Percentiles rank a stretch among this genome's conserved stretches.
Evolutionary conservation across 176 grass and related monocot species (phyloP).

Genomic region (Cenchrus fungigraminus): DNA sequence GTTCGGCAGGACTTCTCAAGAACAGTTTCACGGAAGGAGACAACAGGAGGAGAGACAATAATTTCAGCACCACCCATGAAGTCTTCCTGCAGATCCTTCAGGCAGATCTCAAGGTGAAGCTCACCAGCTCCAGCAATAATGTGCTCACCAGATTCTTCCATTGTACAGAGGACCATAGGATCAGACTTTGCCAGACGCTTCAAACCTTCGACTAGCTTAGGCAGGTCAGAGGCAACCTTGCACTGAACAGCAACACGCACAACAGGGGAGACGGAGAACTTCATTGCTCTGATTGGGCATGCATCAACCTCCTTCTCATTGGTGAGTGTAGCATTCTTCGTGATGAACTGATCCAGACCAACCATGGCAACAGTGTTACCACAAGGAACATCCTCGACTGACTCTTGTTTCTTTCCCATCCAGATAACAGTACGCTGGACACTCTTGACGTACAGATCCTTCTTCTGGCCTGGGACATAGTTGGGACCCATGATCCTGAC

Average conservation of each 20-base stretch:
- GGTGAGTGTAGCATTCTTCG: constrained; percentile 74
- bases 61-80: constrained; percentile 82
- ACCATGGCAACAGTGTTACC: constrained; percentile 85
- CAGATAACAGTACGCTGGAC: constrained; percentile 77
- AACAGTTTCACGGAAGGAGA: constrained; percentile 85
- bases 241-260: constrained; percentile 67
- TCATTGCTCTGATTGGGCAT: constrained; percentile 74
- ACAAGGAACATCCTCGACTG: constrained; percentile 74
- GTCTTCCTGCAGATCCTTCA: constrained; percentile 82
- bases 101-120: constrained; percentile 74
- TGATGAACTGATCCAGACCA: constrained; percentile 77
- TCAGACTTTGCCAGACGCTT: constrained; percentile 75
- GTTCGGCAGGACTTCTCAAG: constrained; percentile 70
- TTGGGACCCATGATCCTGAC: constrained; percentile 78
- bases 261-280: constrained; percentile 48
- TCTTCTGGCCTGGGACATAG: constrained; percentile 76
- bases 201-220: constrained; percentile 76
- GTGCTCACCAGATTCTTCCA: constrained; percentile 73
- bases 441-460: constrained; percentile 73
- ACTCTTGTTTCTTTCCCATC: constrained; percentile 82
- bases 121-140: constrained; percentile 75
- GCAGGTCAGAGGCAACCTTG: constrained; percentile 74
- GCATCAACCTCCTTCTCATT: constrained; percentile 79
- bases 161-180: constrained; percentile 70
- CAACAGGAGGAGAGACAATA: constrained; percentile 58